Conservation (phyloP, 164 flowering plant species). For the Euptelea pleiosperma region DNA sequence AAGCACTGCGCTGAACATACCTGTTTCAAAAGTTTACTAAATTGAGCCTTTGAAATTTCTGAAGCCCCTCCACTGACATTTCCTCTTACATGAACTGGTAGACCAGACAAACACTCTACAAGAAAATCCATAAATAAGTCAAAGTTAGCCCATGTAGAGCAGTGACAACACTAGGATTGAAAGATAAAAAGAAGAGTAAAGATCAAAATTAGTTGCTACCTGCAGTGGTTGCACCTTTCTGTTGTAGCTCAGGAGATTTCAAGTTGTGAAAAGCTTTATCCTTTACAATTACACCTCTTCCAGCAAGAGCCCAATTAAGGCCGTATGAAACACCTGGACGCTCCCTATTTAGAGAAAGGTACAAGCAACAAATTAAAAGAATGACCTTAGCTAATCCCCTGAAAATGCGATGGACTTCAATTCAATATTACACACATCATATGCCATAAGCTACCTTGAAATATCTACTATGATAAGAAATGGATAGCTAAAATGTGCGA, state of each 20-base stretch:
- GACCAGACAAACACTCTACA: conserved; percentile 38
- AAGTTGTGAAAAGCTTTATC: conserved; percentile 54
- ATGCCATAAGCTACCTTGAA: too few relatives aligned
- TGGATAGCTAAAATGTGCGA: too few relatives aligned
- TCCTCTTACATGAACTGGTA: conserved; percentile 46
- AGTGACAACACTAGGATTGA: neutral
- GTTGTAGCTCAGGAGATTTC: conserved; percentile 41
- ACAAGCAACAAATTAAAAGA: conserved; percentile 9
- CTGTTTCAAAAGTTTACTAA: conserved; percentile 48
- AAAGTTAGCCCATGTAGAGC: neutral
- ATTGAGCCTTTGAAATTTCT: conserved; percentile 46
- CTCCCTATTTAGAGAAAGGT: conserved; percentile 25
- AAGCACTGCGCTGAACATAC: conserved; percentile 23
- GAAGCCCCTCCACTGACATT: conserved; percentile 27
- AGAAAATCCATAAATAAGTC: conserved; percentile 2
- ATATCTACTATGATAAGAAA: too few relatives aligned
- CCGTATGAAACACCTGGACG: conserved; percentile 40
- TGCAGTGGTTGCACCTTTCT: conserved; percentile 40
- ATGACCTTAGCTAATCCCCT: neutral
- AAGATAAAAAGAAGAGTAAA: neutral
- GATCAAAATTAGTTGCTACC: conserved; percentile 19
- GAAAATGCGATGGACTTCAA: too few relatives aligned
- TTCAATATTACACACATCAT: too few relatives aligned
- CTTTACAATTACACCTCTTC: conserved; percentile 51
- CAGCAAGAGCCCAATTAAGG: conserved; percentile 54